Conservation (phyloP, 257 asterid genomes). For the Penstemon newberryi region DNA sequence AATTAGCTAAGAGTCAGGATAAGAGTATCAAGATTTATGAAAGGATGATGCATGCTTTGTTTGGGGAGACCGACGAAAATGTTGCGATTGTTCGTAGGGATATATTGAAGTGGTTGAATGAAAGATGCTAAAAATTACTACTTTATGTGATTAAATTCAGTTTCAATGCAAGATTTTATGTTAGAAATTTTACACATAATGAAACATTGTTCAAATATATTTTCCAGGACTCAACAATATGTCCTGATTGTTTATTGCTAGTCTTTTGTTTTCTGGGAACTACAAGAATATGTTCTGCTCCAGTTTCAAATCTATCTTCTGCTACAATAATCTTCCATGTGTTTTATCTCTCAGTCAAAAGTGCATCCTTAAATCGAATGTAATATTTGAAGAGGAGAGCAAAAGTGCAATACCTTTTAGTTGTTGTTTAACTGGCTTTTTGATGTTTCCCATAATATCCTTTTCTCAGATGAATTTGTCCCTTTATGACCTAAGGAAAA, state of each 20-base stretch:
- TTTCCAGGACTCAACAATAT: too few relatives aligned
- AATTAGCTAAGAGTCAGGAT: slow-evolving; percentile 64
- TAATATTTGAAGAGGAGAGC: neutral
- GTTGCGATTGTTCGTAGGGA: slow-evolving; percentile 63
- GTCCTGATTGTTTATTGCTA: too few relatives aligned
- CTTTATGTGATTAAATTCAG: neutral
- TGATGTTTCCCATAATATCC: neutral
- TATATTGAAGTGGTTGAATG: slow-evolving; percentile 66
- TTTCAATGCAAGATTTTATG: too few relatives aligned
- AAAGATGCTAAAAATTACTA: slow-evolving; percentile 35
- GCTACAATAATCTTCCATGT: slow-evolving; percentile 22
- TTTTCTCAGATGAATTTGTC: too few relatives aligned
- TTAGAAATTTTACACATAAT: too few relatives aligned
- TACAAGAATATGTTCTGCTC: too few relatives aligned
- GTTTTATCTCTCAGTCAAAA: neutral
- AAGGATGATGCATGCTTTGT: slow-evolving; percentile 94
- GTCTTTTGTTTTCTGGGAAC: too few relatives aligned
- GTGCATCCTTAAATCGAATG: slow-evolving; percentile 11
- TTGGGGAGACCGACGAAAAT: slow-evolving; percentile 90
- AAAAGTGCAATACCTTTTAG: neutral
- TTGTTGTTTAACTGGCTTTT: neutral
- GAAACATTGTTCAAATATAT: too few relatives aligned
- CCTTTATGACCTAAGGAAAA: slow-evolving; percentile 15
- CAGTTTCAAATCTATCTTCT: slow-evolving; percentile 1
- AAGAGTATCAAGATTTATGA: slow-evolving; percentile 78